A percentile compares a stretch with the other conserved stretches of the same genome.
Conservation (phyloP, 2,329 filamentous ascomycete species). For the Fusarium devonianum region DNA sequence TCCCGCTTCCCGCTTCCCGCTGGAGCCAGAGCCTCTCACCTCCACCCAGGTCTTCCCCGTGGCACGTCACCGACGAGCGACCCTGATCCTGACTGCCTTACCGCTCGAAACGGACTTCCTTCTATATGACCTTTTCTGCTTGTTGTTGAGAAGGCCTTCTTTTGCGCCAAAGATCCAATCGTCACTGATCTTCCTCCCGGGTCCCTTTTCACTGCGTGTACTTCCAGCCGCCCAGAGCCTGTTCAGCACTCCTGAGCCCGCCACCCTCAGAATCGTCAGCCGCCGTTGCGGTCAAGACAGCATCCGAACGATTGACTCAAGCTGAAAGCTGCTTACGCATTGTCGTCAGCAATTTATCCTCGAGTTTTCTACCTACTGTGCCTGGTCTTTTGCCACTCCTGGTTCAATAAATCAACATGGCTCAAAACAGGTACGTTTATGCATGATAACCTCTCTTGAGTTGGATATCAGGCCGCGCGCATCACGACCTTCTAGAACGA, state of each 20-base stretch:
- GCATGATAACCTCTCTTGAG: conserved; percentile 3
- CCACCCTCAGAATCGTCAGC: conserved; percentile 19
- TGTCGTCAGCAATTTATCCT: conserved; percentile 11
- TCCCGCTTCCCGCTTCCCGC: conserved; percentile 19
- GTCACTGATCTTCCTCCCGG: conserved; percentile 18
- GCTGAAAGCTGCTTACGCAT: conserved; percentile 14
- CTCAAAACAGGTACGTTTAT: conserved; percentile 45
- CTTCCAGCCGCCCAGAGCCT: conserved; percentile 27
- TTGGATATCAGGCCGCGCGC: conserved; percentile 11
- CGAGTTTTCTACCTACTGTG: conserved; percentile 10
- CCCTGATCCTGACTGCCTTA: conserved; percentile 35
- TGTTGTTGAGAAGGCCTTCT: conserved; percentile 30
- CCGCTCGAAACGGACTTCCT: conserved; percentile 26
- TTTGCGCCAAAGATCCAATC: conserved; percentile 28
- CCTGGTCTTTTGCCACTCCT: conserved; percentile 15
- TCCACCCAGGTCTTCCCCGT: conserved; percentile 32
- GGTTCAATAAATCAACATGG: conserved; percentile 43
- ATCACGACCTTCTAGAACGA: too few species aligned
- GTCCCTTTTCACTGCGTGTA: conserved; percentile 9
- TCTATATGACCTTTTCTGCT: conserved; percentile 36
- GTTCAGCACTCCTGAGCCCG: conserved; percentile 30
- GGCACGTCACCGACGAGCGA: conserved; percentile 33
- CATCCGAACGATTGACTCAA: conserved; percentile 16
- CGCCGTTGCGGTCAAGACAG: conserved; percentile 18
- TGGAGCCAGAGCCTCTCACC: conserved; percentile 26